These are phyloP conservation scores for Irpex sp. DNA, from an alignment of 1,284 basidiomycete genomes.

Conservation along the genomic window DNA sequence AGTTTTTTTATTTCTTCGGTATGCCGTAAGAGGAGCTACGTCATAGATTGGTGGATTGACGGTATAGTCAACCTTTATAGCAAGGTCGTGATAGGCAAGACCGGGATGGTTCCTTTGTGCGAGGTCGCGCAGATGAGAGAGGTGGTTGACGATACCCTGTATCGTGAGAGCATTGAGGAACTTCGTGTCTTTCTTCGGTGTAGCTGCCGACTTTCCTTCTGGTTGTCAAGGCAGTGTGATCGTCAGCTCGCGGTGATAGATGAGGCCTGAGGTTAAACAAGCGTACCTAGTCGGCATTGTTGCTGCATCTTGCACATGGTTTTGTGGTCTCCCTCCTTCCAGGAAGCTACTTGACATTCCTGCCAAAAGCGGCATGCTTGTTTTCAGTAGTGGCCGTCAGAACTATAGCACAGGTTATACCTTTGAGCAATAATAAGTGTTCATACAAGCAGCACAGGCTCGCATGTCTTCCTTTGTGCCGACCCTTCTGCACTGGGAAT, in stretches of 20 bases:
- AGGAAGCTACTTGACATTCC: slow-evolving; percentile 33
- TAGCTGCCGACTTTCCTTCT: slow-evolving; percentile 32
- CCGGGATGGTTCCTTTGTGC: slow-evolving; percentile 26
- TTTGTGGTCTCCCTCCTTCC: slow-evolving; percentile 37
- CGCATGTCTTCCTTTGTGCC: slow-evolving; percentile 32
- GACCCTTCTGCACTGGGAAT: slow-evolving; percentile 32
- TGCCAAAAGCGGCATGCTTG: not conserved
- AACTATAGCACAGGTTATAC: not conserved
- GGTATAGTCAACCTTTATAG: slow-evolving; percentile 33
- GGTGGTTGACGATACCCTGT: slow-evolving; percentile 28
- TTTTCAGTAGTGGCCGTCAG: not conserved
- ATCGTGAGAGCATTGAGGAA: slow-evolving; percentile 34
- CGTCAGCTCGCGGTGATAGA: not conserved
- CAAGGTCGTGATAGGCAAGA: slow-evolving; percentile 20
- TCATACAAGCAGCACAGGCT: slow-evolving; percentile 32
- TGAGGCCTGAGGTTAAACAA: too few species aligned
- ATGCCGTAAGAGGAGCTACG: slow-evolving; percentile 25
- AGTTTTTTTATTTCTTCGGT: slow-evolving; percentile 17
- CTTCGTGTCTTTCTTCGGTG: slow-evolving; percentile 29
- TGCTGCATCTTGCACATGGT: slow-evolving; percentile 36
- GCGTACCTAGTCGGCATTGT: slow-evolving; percentile 30
- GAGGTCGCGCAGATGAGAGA: slow-evolving; percentile 22
- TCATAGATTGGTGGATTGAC: slow-evolving; percentile 24
- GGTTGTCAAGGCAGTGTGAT: not conserved
- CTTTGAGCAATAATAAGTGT: slow-evolving; percentile 37